Conservation (phyloP, 768 basidiomycete genomes). For the Tulasnella sp. region DNA sequence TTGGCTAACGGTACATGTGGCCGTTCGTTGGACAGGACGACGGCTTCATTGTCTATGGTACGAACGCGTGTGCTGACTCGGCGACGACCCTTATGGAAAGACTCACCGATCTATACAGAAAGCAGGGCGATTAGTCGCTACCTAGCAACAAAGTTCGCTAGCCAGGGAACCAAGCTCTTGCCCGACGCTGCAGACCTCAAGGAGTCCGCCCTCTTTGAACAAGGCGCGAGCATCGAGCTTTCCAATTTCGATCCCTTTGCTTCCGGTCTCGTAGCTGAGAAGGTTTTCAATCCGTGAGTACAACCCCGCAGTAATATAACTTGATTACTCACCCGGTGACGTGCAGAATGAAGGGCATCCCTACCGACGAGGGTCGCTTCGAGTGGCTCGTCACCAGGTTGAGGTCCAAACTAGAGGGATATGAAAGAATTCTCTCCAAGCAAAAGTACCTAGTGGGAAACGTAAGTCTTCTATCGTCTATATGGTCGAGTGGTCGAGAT, state of each 20-base stretch:
- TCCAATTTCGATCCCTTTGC: slow-evolving; percentile 43
- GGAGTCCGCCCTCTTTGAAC: slow-evolving; percentile 38
- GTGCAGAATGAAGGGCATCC: background rate
- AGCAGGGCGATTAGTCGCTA: slow-evolving; percentile 51
- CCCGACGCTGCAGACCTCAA: slow-evolving; percentile 31
- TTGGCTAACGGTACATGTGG: background rate
- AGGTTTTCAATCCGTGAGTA: slow-evolving; percentile 39
- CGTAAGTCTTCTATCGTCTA: slow-evolving; percentile 19
- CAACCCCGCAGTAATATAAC: too few species aligned
- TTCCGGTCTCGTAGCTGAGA: slow-evolving; percentile 33
- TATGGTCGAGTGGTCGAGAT: background rate
- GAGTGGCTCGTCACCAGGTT: slow-evolving; percentile 22
- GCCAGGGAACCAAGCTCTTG: slow-evolving; percentile 39
- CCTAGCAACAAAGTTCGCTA: slow-evolving; percentile 40
- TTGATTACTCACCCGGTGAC: too few species aligned
- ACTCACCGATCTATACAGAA: slow-evolving; percentile 29
- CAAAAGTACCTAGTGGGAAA: slow-evolving; percentile 40
- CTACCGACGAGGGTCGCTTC: slow-evolving; percentile 10
- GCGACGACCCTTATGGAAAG: background rate
- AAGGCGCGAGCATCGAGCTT: slow-evolving; percentile 38
- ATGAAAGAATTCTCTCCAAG: slow-evolving; percentile 45
- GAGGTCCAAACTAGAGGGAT: slow-evolving; percentile 37
- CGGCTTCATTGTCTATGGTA: slow-evolving; percentile 43
- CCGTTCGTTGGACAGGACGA: slow-evolving; percentile 33
- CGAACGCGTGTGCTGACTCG: background rate